These are phyloP conservation scores for Coleophoma cylindrospora DNA, from an alignment of 2,329 filamentous ascomycete genomes.

Conservation along the genomic window DNA sequence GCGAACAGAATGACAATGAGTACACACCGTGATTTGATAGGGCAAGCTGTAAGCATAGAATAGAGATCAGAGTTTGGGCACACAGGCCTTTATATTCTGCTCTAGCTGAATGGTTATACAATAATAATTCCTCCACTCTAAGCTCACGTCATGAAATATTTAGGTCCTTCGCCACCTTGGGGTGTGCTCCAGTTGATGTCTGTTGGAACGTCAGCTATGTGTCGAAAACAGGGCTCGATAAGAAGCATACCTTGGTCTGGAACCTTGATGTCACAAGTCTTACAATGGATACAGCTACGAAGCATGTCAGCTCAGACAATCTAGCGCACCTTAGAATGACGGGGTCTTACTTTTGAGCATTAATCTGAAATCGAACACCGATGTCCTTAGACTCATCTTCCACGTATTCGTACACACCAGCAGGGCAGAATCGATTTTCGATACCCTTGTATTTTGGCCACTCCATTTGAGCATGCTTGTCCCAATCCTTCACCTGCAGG, in stretches of 20 bases:
- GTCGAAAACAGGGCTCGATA: background rate
- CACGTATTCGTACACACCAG: slow-evolving; percentile 96
- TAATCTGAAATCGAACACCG: slow-evolving; percentile 96
- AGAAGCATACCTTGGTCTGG: slow-evolving; percentile 57
- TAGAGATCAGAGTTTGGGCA: no score
- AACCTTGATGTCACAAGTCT: slow-evolving; percentile 99
- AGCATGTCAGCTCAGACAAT: slow-evolving; percentile 8
- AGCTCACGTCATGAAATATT: slow-evolving; percentile 59
- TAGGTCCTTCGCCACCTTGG: slow-evolving; percentile 77
- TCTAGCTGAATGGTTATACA: no score
- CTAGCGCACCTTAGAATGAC: background rate
- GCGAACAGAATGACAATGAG: no score
- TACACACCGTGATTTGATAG: no score
- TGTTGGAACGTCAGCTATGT: slow-evolving; percentile 11
- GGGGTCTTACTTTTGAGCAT: slow-evolving; percentile 82
- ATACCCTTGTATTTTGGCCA: slow-evolving; percentile 88
- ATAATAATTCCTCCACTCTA: no score
- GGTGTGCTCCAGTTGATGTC: slow-evolving; percentile 98
- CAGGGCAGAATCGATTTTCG: slow-evolving; percentile 95
- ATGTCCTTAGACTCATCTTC: slow-evolving; percentile 83
- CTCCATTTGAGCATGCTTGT: slow-evolving; percentile 75
- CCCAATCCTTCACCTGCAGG: slow-evolving; percentile 92
- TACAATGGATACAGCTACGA: slow-evolving; percentile 92
- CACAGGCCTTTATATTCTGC: no score
- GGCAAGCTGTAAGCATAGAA: no score